These are phyloP conservation scores for Harringtonia aguacate DNA, from an alignment of 2,329 filamentous ascomycete species.

Conservation along the genomic window DNA sequence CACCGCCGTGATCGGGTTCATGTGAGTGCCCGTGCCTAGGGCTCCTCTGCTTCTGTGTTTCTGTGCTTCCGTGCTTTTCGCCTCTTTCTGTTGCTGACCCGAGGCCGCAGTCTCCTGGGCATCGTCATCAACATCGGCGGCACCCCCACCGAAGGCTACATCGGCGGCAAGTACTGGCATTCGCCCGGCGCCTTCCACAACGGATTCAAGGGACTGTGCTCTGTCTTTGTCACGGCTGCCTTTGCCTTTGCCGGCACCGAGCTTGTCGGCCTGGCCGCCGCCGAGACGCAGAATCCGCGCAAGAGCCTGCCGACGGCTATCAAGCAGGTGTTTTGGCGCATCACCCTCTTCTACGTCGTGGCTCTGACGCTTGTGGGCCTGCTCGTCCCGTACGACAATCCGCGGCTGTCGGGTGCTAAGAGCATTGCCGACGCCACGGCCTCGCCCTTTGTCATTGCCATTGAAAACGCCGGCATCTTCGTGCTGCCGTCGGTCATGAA, in stretches of 20 bases:
- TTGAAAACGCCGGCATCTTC: constrained; percentile 70
- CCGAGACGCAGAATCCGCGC: constrained; percentile 67
- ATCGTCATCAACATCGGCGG: constrained; percentile 80
- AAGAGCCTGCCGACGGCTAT: constrained; percentile 78
- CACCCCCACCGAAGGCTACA: constrained; percentile 61
- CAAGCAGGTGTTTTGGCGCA: constrained; percentile 94
- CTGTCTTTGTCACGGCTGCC: constrained; percentile 65
- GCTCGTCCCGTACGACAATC: constrained; percentile 64
- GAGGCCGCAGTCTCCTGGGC: constrained; percentile 55
- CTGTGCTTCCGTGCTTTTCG: constrained; percentile 2
- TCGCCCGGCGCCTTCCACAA: constrained; percentile 76
- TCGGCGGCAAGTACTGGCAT: constrained; percentile 69
- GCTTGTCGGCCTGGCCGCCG: constrained; percentile 64
- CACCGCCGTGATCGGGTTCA: constrained; percentile 76
- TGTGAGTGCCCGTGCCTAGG: constrained; percentile 39
- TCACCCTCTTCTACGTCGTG: constrained; percentile 81
- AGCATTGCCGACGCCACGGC: constrained; percentile 58
- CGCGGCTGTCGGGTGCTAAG: constrained; percentile 46
- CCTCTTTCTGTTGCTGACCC: background rate
- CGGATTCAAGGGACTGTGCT: constrained; percentile 74
- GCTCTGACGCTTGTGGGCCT: constrained; percentile 72
- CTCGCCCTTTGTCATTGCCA: constrained; percentile 90
- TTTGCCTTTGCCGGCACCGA: constrained; percentile 71
- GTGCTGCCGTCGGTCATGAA: constrained; percentile 87
- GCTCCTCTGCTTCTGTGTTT: background rate